phyloP scores from a whole-genome alignment of 2,329 filamentous ascomycete genomes.

The Epichloe amarillans region DNA sequence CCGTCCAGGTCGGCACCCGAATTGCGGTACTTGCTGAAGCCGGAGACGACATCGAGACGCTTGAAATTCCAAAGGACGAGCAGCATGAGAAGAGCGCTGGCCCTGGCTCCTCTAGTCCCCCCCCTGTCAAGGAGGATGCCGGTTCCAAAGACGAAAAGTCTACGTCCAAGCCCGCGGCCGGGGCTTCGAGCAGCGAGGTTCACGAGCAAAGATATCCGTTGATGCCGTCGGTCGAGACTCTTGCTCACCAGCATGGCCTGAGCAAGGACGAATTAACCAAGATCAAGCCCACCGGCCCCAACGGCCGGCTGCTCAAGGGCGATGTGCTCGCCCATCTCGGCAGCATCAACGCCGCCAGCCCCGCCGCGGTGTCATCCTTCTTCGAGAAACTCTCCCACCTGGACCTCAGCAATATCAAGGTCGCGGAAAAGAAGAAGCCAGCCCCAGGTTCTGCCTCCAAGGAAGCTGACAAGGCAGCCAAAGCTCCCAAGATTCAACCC shows the following conservation, averaged over 20 bases:
- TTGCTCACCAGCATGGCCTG: constrained; percentile 69
- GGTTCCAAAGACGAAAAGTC: constrained; percentile 3
- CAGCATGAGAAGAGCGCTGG: constrained; percentile 23
- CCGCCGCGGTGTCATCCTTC: constrained; percentile 54
- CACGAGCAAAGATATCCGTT: constrained; percentile 58
- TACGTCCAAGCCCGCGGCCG: constrained; percentile 40
- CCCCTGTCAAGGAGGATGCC: constrained; percentile 12
- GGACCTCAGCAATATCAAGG: constrained; percentile 90
- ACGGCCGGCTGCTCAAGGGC: constrained; percentile 82
- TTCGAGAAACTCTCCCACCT: constrained; percentile 70
- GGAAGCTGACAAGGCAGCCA: constrained; percentile 24
- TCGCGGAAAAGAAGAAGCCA: constrained; percentile 44
- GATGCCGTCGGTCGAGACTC: constrained; percentile 69
- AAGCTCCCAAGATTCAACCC: constrained; percentile 30
- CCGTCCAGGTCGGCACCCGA: constrained; percentile 61
- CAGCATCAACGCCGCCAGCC: constrained; percentile 57
- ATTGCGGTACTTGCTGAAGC: constrained; percentile 75
- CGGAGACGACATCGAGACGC: constrained; percentile 61
- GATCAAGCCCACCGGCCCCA: constrained; percentile 79
- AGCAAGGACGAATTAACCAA: constrained; percentile 61
- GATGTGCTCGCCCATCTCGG: constrained; percentile 88
- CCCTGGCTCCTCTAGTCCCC: neutral
- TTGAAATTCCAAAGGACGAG: constrained; percentile 65
- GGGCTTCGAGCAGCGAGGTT: constrained; percentile 31
- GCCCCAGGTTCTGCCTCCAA: constrained; percentile 21